Evolutionary conservation across 2,329 filamentous ascomycete genomes (phyloP), one percentile per base, ranked within the genome.

Genomic region (Pochonia chlamydosporia): DNA sequence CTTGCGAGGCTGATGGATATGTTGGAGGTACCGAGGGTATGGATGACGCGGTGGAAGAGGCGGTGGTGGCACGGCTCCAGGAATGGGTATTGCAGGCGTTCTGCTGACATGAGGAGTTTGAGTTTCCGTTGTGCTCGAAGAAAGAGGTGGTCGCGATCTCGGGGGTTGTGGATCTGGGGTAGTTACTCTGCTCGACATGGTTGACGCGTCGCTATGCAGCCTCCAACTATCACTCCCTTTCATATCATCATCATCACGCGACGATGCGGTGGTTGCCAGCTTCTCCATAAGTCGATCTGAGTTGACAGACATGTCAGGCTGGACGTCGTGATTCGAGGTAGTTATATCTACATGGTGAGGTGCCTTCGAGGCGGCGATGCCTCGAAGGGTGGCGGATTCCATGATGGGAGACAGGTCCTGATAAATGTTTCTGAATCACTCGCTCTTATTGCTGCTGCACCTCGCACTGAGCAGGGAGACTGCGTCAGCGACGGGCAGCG

Each of bases 151-250:
- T 43, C 40, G 30, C 21, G 45, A 47, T 30, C 21, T 36, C 21
- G 43, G 54, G 52, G 48, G 50, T 26, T 53, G 52, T 8, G 50
- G 54, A 43, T 63, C 58, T 20, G 55, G 59, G 33, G 59, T 61
- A 18, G 61, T 60, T 33, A 52, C 54, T 43, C 56, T 54, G 49
- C 62, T 63, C 6, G 61, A 58, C 23, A 56, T 49, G n/a, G 56
- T 55, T 18, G 62, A 63, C 42, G 56, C 49, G 47, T 61, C 55
- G 41, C 56, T 60, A 18, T 58, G 54, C 20, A 55, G 47, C 31
- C 48, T 54, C 50, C 54, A 61, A 46, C 54, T 52, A 46, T 61
- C 58, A 51, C 60, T 60, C 14, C 54, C 55, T 45, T 53, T 58
- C 36, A 50, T 51, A 39, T 60, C 56, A 26, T 55, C 53, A 23